Base-by-base conservation (phyloP, 2,329 filamentous ascomycete species). In the Aspergillus ochraceus region DNA sequence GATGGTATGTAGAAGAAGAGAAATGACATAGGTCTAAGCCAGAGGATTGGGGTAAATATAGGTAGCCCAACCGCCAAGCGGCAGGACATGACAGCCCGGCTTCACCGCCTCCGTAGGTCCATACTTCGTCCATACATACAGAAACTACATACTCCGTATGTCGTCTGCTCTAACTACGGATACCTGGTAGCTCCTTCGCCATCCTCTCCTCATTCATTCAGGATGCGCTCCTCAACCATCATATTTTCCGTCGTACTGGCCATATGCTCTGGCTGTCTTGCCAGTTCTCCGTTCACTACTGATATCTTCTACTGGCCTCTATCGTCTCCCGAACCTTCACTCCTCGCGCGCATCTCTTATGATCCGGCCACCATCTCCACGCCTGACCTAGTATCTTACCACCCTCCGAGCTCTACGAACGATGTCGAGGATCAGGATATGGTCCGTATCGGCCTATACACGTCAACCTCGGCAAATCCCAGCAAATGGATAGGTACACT, bases 361-460 rank as follows among this genome's bases (percentile, higher is more conserved):
- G 74, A 80, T 59, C 73, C 76, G 19, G 22, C 22, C 6, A 58
- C 65, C 14, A 73, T 75, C 6, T 66, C 74, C 45, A 70, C 71
- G 24, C 70, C 76, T 46, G 67, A 72, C 29, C 65, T 80, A 11
- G 60, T 74, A 11, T 74, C 76, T 19, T 80, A 77, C 66, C 71
- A 73, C 4, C 75, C 76, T 22, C 45, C 45, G 12, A 47, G 12
- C 32, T 76, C 77, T 8, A 61, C 50, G 8, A 29, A 64, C 2
- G 14, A 42, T 42, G 57, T 22, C 24, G 39, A 59, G 61, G 57
- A 36, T 63, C 81, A 55, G 26, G 42, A 47, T 10, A 22, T 86
- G 64, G 74, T 84, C 50, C 80, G 83, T 45, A 75, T 86, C 6
- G 84, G 83, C 60, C 79, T 84, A 36, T 82, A 78, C 66, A 84